Percentiles rank a stretch among this genome's conserved stretches.
These are phyloP conservation scores for Acanthamoeba triangularis DNA, from an alignment of 208 protist genomes.

Conservation along the genomic window DNA sequence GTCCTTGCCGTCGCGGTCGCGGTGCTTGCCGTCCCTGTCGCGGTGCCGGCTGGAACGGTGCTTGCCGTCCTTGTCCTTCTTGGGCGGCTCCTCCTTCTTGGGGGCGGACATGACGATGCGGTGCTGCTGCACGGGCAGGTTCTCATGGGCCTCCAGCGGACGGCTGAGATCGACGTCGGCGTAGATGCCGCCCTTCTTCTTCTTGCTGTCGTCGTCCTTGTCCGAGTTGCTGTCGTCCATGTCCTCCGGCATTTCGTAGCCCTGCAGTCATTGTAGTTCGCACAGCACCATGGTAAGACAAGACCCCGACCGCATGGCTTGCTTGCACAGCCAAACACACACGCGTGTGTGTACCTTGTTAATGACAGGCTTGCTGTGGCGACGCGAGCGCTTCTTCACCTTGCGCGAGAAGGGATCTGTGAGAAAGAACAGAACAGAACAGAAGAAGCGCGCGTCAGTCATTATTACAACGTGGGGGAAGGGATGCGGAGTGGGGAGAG, in stretches of 20 bases:
- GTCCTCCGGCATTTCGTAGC: constrained; percentile 64
- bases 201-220: neutral
- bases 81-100: constrained; percentile 8
- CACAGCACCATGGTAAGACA: too few relatives aligned
- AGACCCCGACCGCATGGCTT: too few relatives aligned
- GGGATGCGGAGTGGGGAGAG: neutral
- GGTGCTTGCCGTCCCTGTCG: neutral
- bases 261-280: neutral
- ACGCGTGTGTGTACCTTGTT: neutral
- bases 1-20: neutral
- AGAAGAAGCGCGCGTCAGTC: too few relatives aligned
- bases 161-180: constrained; percentile 48
- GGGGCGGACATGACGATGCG: neutral
- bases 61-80: constrained; percentile 1
- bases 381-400: neutral
- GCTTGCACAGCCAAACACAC: too few relatives aligned
- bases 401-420: constrained; percentile 47
- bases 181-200: constrained; percentile 22
- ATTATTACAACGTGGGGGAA: neutral
- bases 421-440: neutral
- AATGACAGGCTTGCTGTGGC: constrained; percentile 16
- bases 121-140: constrained; percentile 3
- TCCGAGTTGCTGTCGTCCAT: constrained; percentile 61
- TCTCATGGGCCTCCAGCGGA: constrained; percentile 66
- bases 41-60: neutral